Base-by-base conservation (phyloP, 2,329 filamentous ascomycete species). In the Tolypocladium cylindrosporum region DNA sequence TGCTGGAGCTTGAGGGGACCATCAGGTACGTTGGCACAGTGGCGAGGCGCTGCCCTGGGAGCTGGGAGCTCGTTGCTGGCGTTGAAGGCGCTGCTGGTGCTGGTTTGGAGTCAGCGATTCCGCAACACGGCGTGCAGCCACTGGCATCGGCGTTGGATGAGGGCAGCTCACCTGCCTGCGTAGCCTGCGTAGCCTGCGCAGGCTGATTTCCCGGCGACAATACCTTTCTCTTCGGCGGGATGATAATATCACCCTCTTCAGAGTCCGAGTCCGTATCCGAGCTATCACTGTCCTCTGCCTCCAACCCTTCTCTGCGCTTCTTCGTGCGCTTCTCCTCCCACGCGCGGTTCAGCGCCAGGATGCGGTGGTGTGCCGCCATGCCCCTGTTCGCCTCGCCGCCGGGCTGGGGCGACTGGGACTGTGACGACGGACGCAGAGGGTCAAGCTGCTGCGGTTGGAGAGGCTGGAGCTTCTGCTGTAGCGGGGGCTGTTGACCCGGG, bases 301-400 rank as follows among this genome's bases (percentile, higher is more conserved):
- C 9, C 2, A 21, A 19, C 10, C 51, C n/a, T 24, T 41, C 51
- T 1, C 16, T 8, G 19, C 9, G 60, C 61, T 21, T 31, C 27
- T 58, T 55, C 1, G 11, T 13, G 50, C 31, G 57, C n/a, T 55
- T 60, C 27, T 59, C 54, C 57, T 68, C 66, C 72, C 72, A 74
- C 16, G 66, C 57, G 39, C 60, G 61, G 57, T 73, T 71, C 21
- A 68, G 58, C 4, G 63, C 65, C 54, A 64, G 24, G 5, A 74
- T 71, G 34, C 59, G 65, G 36, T 65, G 58, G 36, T 61, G 59
- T 7, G 51, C 54, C 1, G 64, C 56, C 55, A 68, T 24, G 4
- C 56, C 34, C 31, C 14, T 37, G 48, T 3, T 52, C 13, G 48
- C 31, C 9, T 37, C 31, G 48, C 31, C 19, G 31, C 31, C 36